Evolutionary conservation across 106 monocot species (phyloP).

Genomic region (Dendrobium huoshanense): DNA sequence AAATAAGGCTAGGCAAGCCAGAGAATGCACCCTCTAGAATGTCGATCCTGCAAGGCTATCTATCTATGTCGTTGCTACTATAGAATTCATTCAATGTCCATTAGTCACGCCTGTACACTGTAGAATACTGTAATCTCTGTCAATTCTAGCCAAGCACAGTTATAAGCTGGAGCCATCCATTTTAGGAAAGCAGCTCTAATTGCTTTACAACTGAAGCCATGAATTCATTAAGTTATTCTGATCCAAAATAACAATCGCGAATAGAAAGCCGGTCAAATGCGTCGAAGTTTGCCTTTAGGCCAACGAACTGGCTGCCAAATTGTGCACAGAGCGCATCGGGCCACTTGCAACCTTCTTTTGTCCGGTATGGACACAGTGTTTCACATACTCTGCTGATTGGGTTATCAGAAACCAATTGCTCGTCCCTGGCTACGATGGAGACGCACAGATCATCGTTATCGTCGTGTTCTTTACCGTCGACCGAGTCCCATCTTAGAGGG

Average conservation of each 20-base stretch:
- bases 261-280: constrained; percentile 88
- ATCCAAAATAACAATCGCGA: constrained; percentile 72
- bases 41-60: background rate
- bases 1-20: background rate
- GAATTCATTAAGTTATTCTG: constrained; percentile 18
- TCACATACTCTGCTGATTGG: constrained; percentile 47
- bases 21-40: background rate
- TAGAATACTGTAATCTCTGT: background rate
- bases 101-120: background rate
- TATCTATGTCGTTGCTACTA: background rate
- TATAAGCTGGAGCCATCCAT: background rate
- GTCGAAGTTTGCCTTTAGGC: constrained; percentile 85
- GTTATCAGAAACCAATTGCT: constrained; percentile 28
- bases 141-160: background rate
- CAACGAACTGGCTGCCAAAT: constrained; percentile 80
- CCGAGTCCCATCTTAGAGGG: constrained; percentile 14
- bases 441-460: constrained; percentile 51
- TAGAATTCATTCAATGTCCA: background rate
- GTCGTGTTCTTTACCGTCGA: constrained; percentile 15
- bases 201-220: background rate
- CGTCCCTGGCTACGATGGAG: constrained; percentile 60
- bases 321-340: constrained; percentile 80
- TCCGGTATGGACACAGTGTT: constrained; percentile 67
- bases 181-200: background rate
- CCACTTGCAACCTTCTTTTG: constrained; percentile 86